Evolutionary conservation across 2,329 filamentous ascomycete genomes (phyloP), one percentile per base, ranked within the genome.

Genomic region (Beauveria bassiana): DNA sequence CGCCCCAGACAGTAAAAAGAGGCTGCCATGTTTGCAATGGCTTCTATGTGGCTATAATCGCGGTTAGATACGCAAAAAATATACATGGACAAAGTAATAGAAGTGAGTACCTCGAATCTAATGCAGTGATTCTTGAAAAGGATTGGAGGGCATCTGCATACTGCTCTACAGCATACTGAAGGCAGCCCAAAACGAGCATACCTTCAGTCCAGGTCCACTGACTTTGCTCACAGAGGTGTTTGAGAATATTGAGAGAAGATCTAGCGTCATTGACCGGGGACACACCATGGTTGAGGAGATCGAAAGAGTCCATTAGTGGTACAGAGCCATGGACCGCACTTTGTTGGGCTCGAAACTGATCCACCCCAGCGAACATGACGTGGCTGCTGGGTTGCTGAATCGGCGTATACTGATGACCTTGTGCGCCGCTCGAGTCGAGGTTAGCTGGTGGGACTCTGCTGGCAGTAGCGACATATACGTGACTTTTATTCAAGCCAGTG

Each of bases 141-240:
- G 87, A 91, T 63, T 86, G 82, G 52, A 89, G 73, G 18, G 90
- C 88, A 65, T 91, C 88, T 64, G 89, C 83, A 70, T 95, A 96
- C 70, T 91, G 86, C 64, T 91, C 91, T 16, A 98, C 77, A 8
- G 90, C 93, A 75, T 98, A 98, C 55, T 93, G 88, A 62, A 99
- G 79, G 75, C 95, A 98, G 2, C 95, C 95, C 45, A 90, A 91
- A 7, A 98, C 79, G 45, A 98, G 79, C 79, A 98, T 93, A 2
- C 95, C 95, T 70, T 98, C 93, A 59, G 92, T 83, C 95, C 95
- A 99, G 67, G 86, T 84, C 90, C 91, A 95, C 10, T 81, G 82
- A 68, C 88, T 91, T 71, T 93, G 88, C 68, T 89, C 86, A 70
- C 91, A 96, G 7, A 96, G 76, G 65, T 80, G 84, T 18, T 85